Percentiles rank a stretch among this genome's conserved stretches.
phyloP scores from a whole-genome alignment of 2,329 filamentous ascomycete genomes.

The Lasiodiplodia sp. region DNA sequence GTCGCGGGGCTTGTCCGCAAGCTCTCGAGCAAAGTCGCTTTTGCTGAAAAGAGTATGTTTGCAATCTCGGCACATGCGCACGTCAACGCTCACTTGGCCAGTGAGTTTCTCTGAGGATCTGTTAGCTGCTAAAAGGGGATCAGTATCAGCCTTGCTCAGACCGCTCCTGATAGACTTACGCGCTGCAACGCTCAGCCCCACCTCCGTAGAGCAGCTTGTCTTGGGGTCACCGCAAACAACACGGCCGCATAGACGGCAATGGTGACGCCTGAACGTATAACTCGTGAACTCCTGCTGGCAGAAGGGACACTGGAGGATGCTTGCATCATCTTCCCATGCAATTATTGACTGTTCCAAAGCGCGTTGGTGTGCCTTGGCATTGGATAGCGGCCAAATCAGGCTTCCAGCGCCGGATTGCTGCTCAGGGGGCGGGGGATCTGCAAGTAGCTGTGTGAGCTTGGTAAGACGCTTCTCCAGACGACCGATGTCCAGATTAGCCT shows the following conservation, averaged over 20 bases:
- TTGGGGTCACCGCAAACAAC: slow-evolving; percentile 90
- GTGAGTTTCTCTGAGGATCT: slow-evolving; percentile 51
- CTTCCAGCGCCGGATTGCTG: slow-evolving; percentile 57
- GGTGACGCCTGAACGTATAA: slow-evolving; percentile 91
- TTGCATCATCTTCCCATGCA: slow-evolving; percentile 90
- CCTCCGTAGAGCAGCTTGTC: slow-evolving; percentile 84
- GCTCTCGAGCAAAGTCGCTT: slow-evolving; percentile 77
- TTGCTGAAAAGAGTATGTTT: slow-evolving; percentile 74
- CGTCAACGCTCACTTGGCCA: slow-evolving; percentile 73
- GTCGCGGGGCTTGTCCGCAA: slow-evolving; percentile 73
- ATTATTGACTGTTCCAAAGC: slow-evolving; percentile 89
- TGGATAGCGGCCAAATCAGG: slow-evolving; percentile 67
- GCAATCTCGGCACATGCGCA: slow-evolving; percentile 94
- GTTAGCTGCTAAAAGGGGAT: slow-evolving; percentile 36
- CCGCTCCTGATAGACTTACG: slow-evolving; percentile 52
- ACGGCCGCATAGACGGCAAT: slow-evolving; percentile 90
- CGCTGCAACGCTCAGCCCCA: slow-evolving; percentile 78
- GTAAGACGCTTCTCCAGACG: slow-evolving; percentile 90
- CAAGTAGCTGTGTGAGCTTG: slow-evolving; percentile 84
- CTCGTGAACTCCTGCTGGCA: slow-evolving; percentile 95
- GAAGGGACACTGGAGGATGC: slow-evolving; percentile 83
- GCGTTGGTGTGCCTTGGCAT: slow-evolving; percentile 75
- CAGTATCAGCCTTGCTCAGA: slow-evolving; percentile 24
- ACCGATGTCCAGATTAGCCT: slow-evolving; percentile 85
- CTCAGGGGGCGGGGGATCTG: slow-evolving; percentile 73